phyloP scores from a whole-genome alignment of 169 alveolate species.

The Cryptosporidium sp. region DNA sequence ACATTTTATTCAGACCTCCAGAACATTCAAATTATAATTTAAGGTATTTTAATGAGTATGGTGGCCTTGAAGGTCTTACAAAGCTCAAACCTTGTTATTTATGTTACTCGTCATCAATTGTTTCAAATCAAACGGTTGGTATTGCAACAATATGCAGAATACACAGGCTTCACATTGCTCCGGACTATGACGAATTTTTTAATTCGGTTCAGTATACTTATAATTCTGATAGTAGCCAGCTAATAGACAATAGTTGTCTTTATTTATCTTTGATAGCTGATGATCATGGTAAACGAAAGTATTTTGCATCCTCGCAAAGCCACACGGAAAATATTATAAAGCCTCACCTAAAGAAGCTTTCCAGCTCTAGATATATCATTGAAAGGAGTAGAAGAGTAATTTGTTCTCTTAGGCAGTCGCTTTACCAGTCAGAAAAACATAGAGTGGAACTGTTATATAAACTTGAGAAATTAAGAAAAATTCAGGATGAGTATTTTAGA shows the following conservation, averaged over 20 bases:
- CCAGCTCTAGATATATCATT: slow-evolving; percentile 28
- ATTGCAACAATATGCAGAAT: slow-evolving; percentile 64
- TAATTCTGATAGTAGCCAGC: neutral
- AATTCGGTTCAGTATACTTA: slow-evolving; percentile 48
- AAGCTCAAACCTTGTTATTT: slow-evolving; percentile 69
- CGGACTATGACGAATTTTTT: slow-evolving; percentile 62
- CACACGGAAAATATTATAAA: neutral
- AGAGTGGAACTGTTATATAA: slow-evolving; percentile 36
- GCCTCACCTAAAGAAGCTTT: slow-evolving; percentile 18
- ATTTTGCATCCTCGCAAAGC: neutral
- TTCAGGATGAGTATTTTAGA: slow-evolving; percentile 58
- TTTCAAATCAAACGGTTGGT: slow-evolving; percentile 36
- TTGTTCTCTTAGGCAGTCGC: slow-evolving; percentile 44
- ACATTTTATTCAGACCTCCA: slow-evolving; percentile 30
- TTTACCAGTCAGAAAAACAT: slow-evolving; percentile 62
- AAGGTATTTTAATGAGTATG: slow-evolving; percentile 36
- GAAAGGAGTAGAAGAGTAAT: slow-evolving; percentile 48
- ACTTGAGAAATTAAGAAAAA: slow-evolving; percentile 38
- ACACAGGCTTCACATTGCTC: slow-evolving; percentile 66
- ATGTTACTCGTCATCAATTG: slow-evolving; percentile 34
- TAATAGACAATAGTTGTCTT: neutral
- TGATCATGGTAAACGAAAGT: slow-evolving; percentile 13
- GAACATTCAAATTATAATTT: slow-evolving; percentile 12
- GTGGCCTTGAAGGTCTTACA: slow-evolving; percentile 55
- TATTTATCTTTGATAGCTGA: slow-evolving; percentile 30